Conservation (phyloP, 2,329 filamentous ascomycete genomes). For the Beauveria rudraprayagi region DNA sequence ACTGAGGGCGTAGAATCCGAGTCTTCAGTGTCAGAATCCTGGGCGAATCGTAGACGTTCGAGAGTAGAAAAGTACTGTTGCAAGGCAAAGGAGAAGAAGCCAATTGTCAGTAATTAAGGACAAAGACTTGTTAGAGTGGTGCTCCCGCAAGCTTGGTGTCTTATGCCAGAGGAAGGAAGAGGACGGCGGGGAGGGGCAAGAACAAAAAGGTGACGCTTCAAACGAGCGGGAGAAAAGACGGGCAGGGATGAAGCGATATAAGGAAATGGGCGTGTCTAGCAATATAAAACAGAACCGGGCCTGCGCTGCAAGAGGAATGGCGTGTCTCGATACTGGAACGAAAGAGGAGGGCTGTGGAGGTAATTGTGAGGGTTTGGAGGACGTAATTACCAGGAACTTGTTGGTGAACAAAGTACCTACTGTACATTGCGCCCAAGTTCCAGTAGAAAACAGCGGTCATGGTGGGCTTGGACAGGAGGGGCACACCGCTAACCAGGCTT, state of each 20-base stretch:
- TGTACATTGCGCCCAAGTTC: too few relatives aligned
- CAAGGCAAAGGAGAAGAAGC: not conserved
- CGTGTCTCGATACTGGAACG: conserved; percentile 34
- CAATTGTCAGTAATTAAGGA: not conserved
- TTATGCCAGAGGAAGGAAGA: not conserved
- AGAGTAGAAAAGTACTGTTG: conserved; percentile 63
- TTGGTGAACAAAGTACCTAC: too few relatives aligned
- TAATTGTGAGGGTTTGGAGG: not conserved
- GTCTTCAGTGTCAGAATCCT: conserved; percentile 27
- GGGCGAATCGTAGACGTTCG: conserved; percentile 60
- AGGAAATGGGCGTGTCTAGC: not conserved
- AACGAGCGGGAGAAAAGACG: not conserved
- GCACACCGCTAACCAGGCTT: too few relatives aligned
- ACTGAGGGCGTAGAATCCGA: conserved; percentile 21
- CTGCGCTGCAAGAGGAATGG: conserved; percentile 23
- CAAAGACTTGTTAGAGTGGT: not conserved
- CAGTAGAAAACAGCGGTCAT: too few relatives aligned
- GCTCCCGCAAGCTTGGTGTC: not conserved
- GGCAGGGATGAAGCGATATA: conserved; percentile 5
- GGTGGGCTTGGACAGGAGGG: too few relatives aligned
- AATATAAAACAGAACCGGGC: conserved; percentile 1
- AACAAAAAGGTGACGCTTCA: not conserved
- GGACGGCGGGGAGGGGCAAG: not conserved
- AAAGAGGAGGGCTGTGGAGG: conserved; percentile 16
- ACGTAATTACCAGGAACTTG: too few relatives aligned